Conservation (phyloP, 306 rosid genomes). For the Fragaria nilgerrensis region DNA sequence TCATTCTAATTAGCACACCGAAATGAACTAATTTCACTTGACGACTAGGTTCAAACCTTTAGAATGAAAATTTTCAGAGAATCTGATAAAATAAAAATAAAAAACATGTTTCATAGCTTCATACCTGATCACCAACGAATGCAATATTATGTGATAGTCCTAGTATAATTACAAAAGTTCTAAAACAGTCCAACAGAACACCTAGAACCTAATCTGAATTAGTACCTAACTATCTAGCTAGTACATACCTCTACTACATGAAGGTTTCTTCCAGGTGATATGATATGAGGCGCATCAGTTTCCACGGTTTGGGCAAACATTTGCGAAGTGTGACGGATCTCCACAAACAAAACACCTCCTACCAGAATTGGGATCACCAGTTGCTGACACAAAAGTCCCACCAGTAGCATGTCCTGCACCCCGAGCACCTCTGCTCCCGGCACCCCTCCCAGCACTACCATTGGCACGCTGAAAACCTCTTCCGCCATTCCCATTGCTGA, state of each 20-base stretch:
- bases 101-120: neutral
- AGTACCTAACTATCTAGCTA: neutral
- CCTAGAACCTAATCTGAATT: neutral
- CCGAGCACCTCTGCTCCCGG: slow-evolving; percentile 50
- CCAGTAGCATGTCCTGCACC: slow-evolving; percentile 40
- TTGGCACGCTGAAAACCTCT: slow-evolving; percentile 42
- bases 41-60: too few species aligned
- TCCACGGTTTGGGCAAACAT: slow-evolving; percentile 79
- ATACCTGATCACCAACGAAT: neutral
- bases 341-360: slow-evolving; percentile 89
- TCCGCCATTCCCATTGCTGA: slow-evolving; percentile 54
- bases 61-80: too few species aligned
- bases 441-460: slow-evolving; percentile 36
- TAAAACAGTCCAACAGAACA: neutral
- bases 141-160: neutral
- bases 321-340: slow-evolving; percentile 91
- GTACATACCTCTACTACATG: neutral
- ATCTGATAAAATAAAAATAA: neutral
- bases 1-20: too few species aligned
- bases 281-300: slow-evolving; percentile 27
- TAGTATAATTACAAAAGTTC: neutral
- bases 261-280: neutral
- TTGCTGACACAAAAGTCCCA: slow-evolving; percentile 73
- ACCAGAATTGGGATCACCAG: slow-evolving; percentile 86
- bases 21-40: too few species aligned